Percentiles rank a stretch among this genome's conserved stretches.
phyloP scores from a whole-genome alignment of 345 rosid genomes.

The Dipteronia sinensis region DNA sequence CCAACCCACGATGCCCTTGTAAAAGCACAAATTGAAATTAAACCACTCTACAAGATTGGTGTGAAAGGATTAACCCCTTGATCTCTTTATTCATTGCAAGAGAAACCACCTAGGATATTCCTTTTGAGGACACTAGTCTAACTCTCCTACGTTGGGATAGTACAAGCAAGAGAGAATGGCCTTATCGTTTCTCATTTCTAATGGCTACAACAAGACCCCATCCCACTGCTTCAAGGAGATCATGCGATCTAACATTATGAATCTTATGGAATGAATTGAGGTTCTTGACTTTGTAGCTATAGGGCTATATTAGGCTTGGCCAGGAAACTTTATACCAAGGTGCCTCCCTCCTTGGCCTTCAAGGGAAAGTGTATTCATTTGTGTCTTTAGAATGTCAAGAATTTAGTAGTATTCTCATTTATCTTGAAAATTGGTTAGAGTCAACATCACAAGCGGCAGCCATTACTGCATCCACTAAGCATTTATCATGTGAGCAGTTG shows the following conservation, averaged over 20 bases:
- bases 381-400: too few relatives aligned
- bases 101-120: background rate
- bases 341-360: background rate
- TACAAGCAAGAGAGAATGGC: background rate
- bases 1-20: background rate
- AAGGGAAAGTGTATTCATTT: background rate
- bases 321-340: background rate
- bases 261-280: background rate
- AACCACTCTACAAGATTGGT: background rate
- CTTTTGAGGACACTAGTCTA: background rate
- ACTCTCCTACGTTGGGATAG: background rate
- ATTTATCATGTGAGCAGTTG: too few relatives aligned
- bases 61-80: background rate
- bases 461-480: too few relatives aligned
- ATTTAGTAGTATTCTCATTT: too few relatives aligned
- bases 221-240: background rate
- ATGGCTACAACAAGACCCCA: background rate
- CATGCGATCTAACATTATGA: background rate
- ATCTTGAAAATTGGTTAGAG: too few relatives aligned
- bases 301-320: background rate
- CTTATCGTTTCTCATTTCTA: background rate
- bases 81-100: conserved; percentile 3
- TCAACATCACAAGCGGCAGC: too few relatives aligned
- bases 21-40: background rate
- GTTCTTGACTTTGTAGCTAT: background rate